A percentile compares a stretch with the other conserved stretches of the same genome.
These are phyloP conservation scores for Paraphoma chrysanthemicola DNA, from an alignment of 2,329 filamentous ascomycete species.

Conservation along the genomic window DNA sequence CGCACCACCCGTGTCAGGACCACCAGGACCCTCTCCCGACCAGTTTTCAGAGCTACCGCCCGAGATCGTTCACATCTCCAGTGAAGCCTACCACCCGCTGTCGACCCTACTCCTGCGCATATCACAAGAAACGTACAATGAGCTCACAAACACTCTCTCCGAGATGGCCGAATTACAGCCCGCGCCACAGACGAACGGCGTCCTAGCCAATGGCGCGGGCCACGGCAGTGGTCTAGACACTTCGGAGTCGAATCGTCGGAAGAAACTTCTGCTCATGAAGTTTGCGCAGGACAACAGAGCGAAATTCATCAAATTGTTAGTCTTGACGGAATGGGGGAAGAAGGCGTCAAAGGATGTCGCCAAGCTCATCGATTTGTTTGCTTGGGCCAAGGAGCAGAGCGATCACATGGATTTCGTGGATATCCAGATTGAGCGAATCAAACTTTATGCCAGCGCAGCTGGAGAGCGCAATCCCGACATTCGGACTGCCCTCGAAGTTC, in stretches of 20 bases:
- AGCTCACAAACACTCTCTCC: slow-evolving; percentile 72
- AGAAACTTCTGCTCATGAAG: slow-evolving; percentile 76
- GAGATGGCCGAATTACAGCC: slow-evolving; percentile 74
- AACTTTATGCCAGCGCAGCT: slow-evolving; percentile 72
- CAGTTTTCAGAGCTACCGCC: slow-evolving; percentile 52
- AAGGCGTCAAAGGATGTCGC: slow-evolving; percentile 70
- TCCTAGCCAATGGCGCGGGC: slow-evolving; percentile 48
- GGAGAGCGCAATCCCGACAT: slow-evolving; percentile 90
- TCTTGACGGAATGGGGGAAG: slow-evolving; percentile 89
- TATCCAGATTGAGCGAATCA: slow-evolving; percentile 70
- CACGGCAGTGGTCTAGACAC: slow-evolving; percentile 38
- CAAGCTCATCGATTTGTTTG: slow-evolving; percentile 85
- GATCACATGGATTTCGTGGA: slow-evolving; percentile 54
- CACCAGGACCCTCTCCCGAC: slow-evolving; percentile 13
- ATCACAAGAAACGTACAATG: slow-evolving; percentile 82
- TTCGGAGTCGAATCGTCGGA: slow-evolving; percentile 51
- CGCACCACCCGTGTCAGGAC: slow-evolving; percentile 12
- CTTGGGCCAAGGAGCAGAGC: slow-evolving; percentile 64
- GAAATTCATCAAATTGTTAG: slow-evolving; percentile 91
- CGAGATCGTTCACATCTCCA: slow-evolving; percentile 71
- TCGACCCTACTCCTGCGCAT: slow-evolving; percentile 77
- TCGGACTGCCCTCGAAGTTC: slow-evolving; percentile 83
- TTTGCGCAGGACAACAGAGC: slow-evolving; percentile 82
- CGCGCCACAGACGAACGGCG: slow-evolving; percentile 58
- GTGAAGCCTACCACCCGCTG: slow-evolving; percentile 75